Evolutionary conservation across 805 yeast genomes (phyloP).

Genomic region (Candida arabinofermentans): DNA sequence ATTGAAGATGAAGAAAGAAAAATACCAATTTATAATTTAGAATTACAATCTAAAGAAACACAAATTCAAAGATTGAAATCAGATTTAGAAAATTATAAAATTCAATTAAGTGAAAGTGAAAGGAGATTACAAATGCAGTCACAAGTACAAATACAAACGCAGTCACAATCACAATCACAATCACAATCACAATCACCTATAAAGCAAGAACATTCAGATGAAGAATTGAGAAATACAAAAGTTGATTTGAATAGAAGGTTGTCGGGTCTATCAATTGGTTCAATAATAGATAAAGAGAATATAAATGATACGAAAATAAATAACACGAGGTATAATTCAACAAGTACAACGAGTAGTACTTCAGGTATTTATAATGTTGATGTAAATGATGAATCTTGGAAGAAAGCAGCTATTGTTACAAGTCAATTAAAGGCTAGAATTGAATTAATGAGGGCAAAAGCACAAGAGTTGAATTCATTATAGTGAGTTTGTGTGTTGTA

Average conservation of each 20-base stretch:
- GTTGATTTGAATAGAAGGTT: slow-evolving; percentile 30
- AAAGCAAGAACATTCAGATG: background rate
- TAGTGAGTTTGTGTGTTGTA: slow-evolving; percentile 2
- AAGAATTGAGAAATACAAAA: no score
- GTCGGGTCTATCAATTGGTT: slow-evolving; percentile 29
- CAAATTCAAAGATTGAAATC: slow-evolving; percentile 56
- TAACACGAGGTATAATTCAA: no score
- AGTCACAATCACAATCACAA: background rate
- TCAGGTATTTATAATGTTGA: slow-evolving; percentile 33
- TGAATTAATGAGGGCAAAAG: slow-evolving; percentile 78
- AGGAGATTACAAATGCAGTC: slow-evolving; percentile 17
- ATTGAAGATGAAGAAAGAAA: slow-evolving; percentile 45
- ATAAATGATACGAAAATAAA: no score
- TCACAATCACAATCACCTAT: background rate
- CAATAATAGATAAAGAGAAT: slow-evolving; percentile 22
- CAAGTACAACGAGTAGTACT: slow-evolving; percentile 8
- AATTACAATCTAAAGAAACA: slow-evolving; percentile 64
- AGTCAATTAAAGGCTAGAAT: slow-evolving; percentile 81
- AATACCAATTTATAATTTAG: slow-evolving; percentile 45
- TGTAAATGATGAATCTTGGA: slow-evolving; percentile 70
- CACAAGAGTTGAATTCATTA: slow-evolving; percentile 24
- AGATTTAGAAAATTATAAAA: slow-evolving; percentile 56
- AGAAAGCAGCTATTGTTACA: slow-evolving; percentile 86
- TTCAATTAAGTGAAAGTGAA: slow-evolving; percentile 36
- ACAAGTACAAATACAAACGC: slow-evolving; percentile 7